Evolutionary conservation across 2,329 filamentous ascomycete species (phyloP).

Genomic region (Metarhizium guizhouense): DNA sequence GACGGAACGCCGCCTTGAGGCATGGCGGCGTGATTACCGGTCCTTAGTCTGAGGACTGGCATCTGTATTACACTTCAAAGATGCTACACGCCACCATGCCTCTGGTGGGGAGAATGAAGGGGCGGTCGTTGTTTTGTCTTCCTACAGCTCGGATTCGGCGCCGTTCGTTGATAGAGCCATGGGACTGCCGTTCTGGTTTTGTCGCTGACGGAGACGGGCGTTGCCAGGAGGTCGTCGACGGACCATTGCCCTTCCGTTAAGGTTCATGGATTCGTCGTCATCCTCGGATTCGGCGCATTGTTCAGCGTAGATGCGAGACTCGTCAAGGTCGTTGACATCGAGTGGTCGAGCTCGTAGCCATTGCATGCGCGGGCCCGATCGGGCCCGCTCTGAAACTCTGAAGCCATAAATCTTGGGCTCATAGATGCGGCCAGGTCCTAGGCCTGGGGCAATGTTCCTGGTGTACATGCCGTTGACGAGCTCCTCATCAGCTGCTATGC

Average conservation of each 20-base stretch:
- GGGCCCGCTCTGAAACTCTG: constrained; percentile 80
- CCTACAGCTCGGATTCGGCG: constrained; percentile 46
- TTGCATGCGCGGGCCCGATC: constrained; percentile 89
- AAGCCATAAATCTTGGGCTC: constrained; percentile 97
- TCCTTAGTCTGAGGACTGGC: not conserved
- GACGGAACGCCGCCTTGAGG: not conserved
- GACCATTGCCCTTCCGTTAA: constrained; percentile 30
- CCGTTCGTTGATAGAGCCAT: constrained; percentile 49
- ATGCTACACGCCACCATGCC: not conserved
- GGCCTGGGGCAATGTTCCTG: constrained; percentile 78
- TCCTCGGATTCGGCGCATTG: constrained; percentile 49
- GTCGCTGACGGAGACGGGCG: constrained; percentile 32
- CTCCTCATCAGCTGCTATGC: constrained; percentile 32
- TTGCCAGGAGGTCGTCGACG: constrained; percentile 35
- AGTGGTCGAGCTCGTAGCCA: constrained; percentile 83
- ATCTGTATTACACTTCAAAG: not conserved
- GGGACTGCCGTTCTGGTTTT: constrained; percentile 45
- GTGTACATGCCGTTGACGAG: constrained; percentile 80
- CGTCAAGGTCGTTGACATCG: constrained; percentile 76
- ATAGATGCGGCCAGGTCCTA: constrained; percentile 78
- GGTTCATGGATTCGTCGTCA: constrained; percentile 43
- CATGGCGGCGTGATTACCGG: not conserved
- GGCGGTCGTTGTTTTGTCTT: not conserved
- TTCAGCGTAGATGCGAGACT: constrained; percentile 49
- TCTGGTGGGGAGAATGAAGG: not conserved